These are phyloP conservation scores for Penicillium vulpinum DNA, from an alignment of 2,329 filamentous ascomycete species.

Conservation along the genomic window DNA sequence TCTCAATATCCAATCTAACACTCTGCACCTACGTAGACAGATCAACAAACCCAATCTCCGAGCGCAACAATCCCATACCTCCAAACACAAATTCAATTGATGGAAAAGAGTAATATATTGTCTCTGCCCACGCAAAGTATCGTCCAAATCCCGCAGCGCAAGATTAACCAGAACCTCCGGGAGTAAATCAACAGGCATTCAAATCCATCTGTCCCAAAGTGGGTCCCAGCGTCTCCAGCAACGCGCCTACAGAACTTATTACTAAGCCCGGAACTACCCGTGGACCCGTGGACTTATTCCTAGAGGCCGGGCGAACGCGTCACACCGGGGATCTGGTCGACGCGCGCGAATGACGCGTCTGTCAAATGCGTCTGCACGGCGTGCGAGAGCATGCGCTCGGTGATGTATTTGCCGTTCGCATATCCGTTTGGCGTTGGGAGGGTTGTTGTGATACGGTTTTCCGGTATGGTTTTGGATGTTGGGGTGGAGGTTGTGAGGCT, in stretches of 20 bases:
- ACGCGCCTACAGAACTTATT: neutral
- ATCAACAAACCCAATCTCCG: neutral
- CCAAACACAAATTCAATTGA: neutral
- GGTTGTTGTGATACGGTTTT: too few species aligned
- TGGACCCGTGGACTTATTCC: neutral
- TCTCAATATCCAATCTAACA: neutral
- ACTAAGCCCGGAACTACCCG: neutral
- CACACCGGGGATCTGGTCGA: too few species aligned
- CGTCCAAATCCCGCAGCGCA: neutral
- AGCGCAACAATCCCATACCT: neutral
- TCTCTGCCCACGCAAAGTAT: too few species aligned
- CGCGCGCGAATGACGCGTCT: neutral
- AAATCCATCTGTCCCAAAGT: neutral
- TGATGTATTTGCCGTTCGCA: too few species aligned
- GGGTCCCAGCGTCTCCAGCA: neutral
- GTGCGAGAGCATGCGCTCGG: too few species aligned
- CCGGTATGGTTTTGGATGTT: too few species aligned
- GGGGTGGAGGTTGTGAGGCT: too few species aligned
- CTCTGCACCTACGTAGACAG: neutral
- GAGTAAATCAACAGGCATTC: neutral
- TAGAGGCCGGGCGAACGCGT: neutral
- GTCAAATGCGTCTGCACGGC: neutral
- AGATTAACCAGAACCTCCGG: neutral
- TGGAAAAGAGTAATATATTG: neutral
- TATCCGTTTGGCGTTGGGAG: too few species aligned